A percentile compares a stretch with the other conserved stretches of the same genome.
Evolutionary conservation across 2,329 filamentous ascomycete species (phyloP).

Genomic region (Rhinocladiella mackenziei): DNA sequence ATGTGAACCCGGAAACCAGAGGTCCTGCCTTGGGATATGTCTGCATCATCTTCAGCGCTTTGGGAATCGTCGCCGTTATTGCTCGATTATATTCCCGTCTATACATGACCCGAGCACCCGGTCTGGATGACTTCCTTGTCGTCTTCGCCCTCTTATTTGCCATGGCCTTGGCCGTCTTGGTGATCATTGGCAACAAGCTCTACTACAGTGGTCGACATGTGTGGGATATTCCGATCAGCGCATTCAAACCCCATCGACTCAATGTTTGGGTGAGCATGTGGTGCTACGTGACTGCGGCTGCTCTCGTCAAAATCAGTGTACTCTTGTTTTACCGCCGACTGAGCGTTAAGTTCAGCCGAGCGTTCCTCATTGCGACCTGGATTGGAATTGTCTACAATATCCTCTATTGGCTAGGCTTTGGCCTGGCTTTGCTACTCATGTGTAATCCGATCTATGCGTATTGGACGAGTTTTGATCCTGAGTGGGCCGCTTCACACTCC

Average conservation of each 20-base stretch:
- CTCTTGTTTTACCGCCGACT: conserved; percentile 31
- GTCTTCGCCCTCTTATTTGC: conserved; percentile 17
- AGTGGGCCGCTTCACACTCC: conserved; percentile 19
- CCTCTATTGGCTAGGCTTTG: conserved; percentile 21
- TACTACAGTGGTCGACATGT: conserved; percentile 26
- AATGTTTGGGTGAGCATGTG: conserved; percentile 26
- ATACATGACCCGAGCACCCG: conserved; percentile 28
- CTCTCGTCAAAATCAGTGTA: conserved; percentile 26
- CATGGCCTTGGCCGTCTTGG: conserved; percentile 20
- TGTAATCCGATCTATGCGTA: conserved; percentile 27
- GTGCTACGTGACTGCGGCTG: conserved; percentile 17
- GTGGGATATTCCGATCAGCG: conserved; percentile 26
- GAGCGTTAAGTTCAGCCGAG: conserved; percentile 23
- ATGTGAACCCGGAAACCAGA: conserved; percentile 31
- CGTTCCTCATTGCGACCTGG: conserved; percentile 28
- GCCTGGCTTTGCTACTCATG: conserved; percentile 21
- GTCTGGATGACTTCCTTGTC: conserved; percentile 25
- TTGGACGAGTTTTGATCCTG: conserved; percentile 24
- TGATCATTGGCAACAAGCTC: conserved; percentile 25
- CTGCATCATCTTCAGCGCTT: conserved; percentile 29
- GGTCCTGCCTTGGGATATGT: conserved; percentile 31
- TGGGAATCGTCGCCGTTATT: conserved; percentile 26
- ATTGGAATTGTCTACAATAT: conserved; percentile 30
- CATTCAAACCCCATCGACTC: conserved; percentile 16
- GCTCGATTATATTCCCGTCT: conserved; percentile 33